A percentile compares a stretch with the other conserved stretches of the same genome.
Evolutionary conservation across 2,329 filamentous ascomycete genomes (phyloP).

Genomic region (Cladosporium sp.): DNA sequence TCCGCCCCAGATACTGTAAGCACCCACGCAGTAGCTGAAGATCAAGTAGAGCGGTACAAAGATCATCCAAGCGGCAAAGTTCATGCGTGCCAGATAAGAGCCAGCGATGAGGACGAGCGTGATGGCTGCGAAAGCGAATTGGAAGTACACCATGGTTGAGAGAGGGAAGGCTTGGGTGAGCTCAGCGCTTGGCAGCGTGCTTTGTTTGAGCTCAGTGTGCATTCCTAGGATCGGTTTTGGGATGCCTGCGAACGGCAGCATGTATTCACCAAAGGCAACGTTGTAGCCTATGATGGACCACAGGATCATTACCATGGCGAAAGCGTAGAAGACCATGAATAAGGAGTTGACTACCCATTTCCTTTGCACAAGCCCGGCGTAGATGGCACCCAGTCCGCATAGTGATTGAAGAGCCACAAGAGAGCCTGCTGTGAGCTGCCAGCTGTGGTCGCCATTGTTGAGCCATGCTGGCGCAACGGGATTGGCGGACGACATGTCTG

Average conservation of each 20-base stretch:
- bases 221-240: constrained; percentile 46
- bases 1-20: constrained; percentile 45
- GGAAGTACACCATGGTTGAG: constrained; percentile 51
- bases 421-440: constrained; percentile 50
- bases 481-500: no score
- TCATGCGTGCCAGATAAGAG: constrained; percentile 47
- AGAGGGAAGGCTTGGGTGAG: constrained; percentile 41
- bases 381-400: constrained; percentile 48
- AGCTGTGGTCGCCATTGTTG: constrained; percentile 48
- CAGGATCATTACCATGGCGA: constrained; percentile 45
- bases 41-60: constrained; percentile 52
- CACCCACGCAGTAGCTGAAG: constrained; percentile 42
- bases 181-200: constrained; percentile 40
- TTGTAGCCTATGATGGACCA: constrained; percentile 51
- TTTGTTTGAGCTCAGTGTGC: constrained; percentile 41
- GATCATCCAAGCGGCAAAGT: constrained; percentile 50
- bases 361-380: constrained; percentile 46
- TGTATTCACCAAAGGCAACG: constrained; percentile 46
- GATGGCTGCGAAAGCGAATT: constrained; percentile 52
- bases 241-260: constrained; percentile 48
- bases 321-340: constrained; percentile 51
- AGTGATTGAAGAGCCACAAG: constrained; percentile 49
- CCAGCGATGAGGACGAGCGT: constrained; percentile 47
- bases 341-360: constrained; percentile 38
- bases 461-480: constrained; percentile 24